Percentiles rank a stretch among this genome's conserved stretches.
Conservation (phyloP, 495 filamentous ascomycete species). For the Neurospora sp. region DNA sequence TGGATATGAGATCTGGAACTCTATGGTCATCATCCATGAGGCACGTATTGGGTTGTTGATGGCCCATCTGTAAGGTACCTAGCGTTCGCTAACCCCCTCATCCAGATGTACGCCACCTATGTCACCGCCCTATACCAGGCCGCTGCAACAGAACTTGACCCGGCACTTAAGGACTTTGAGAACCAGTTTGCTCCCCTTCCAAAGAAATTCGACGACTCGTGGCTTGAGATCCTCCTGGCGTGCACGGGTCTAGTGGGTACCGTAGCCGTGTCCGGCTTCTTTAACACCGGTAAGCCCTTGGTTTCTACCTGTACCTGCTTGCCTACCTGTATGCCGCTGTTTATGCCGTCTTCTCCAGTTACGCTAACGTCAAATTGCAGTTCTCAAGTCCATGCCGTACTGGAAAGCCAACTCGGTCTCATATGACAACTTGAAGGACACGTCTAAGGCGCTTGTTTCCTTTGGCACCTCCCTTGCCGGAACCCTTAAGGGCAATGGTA, state of each 20-base stretch:
- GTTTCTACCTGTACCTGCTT: not conserved
- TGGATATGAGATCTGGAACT: slow-evolving; percentile 21
- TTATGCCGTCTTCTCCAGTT: not conserved
- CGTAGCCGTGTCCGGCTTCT: slow-evolving; percentile 1
- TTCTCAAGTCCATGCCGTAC: not conserved
- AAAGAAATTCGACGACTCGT: slow-evolving; percentile 8
- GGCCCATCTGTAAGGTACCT: not conserved
- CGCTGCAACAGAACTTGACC: not conserved
- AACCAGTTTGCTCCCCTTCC: slow-evolving; percentile 23
- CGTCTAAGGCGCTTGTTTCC: slow-evolving; percentile 1
- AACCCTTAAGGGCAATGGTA: not conserved
- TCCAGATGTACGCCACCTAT: not conserved
- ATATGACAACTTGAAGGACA: slow-evolving; percentile 6
- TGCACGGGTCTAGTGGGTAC: not conserved
- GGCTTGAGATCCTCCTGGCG: slow-evolving; percentile 15
- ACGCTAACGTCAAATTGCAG: not conserved
- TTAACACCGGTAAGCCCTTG: not conserved
- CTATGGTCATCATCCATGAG: slow-evolving; percentile 15
- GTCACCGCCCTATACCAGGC: slow-evolving; percentile 1
- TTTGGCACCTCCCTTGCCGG: not conserved
- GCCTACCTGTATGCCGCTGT: not conserved
- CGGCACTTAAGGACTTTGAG: slow-evolving; percentile 13
- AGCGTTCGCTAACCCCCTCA: not conserved
- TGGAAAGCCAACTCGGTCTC: not conserved
- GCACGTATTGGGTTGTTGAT: not conserved